Base-by-base conservation (phyloP, 768 basidiomycete genomes). In the Suillus ampliporus region DNA sequence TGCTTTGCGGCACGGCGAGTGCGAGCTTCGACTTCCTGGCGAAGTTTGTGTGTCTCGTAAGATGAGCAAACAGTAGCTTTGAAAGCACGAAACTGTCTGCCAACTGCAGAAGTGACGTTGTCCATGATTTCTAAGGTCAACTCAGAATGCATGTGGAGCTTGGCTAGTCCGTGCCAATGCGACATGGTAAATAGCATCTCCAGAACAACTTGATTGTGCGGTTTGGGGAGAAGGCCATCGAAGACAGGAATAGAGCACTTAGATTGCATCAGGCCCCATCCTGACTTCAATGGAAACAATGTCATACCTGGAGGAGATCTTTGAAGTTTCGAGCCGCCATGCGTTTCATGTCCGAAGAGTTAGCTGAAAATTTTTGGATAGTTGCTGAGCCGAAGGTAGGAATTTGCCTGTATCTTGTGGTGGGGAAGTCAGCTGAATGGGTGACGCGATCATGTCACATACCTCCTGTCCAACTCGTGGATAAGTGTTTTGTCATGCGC, bases 231-330 rank as follows among this genome's bases (percentile, higher is more conserved):
- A 1, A 82, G 72, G 7, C 71, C 76, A 17, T 81, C 78, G 52
- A 80, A 78, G 14, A 70, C 76, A 3, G 80, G 78, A 8, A 79
- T 66, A 1, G 73, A 67, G 40, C 76, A 76, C 78, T 78, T 5
- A 52, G 28, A 37, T 7, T 17, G 59, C 28, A 15, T 28, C 14
- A 57, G 15, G n/a, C n/a, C n/a, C n/a, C n/a, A n/a, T n/a, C n/a
- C n/a, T n/a, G n/a, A n/a, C n/a, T n/a, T n/a, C n/a, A n/a, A n/a
- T 10, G n/a, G 2, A 19, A 44, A 11, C n/a, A 4, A 31, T 3
- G 13, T n/a, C 47, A 10, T 31, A 60, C 60, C 67, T 78, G 78
- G 0, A 79, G 61, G 10, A 79, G 65, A 54, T 79, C 79, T 52
- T 79, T 75, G 62, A 69, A 79, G 48, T 79, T 75, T 19, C 71